Conservation (phyloP, 768 basidiomycete species). For the Lactarius hengduanensis region DNA sequence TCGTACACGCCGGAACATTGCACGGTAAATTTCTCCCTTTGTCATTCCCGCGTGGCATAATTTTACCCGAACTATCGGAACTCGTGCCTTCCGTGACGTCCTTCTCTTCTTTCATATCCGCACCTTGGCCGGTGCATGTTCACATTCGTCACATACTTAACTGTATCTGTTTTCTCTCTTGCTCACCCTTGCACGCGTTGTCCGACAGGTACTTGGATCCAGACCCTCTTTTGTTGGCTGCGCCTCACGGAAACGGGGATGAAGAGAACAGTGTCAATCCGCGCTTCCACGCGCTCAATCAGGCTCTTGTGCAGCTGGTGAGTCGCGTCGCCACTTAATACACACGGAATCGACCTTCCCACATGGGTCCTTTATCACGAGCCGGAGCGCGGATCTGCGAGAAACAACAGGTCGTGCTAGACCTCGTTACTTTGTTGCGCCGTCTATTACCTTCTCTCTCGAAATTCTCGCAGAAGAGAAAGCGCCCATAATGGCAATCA, state of each 20-base stretch:
- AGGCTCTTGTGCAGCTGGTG: slow-evolving; percentile 93
- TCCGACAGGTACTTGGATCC: slow-evolving; percentile 79
- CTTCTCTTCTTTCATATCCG: slow-evolving; percentile 31
- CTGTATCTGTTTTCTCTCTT: slow-evolving; percentile 24
- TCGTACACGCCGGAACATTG: slow-evolving; percentile 74
- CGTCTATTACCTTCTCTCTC: slow-evolving; percentile 8
- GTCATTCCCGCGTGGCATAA: slow-evolving; percentile 26
- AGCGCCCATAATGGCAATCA: slow-evolving; percentile 2
- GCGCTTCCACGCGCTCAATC: slow-evolving; percentile 90
- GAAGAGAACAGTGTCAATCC: slow-evolving; percentile 60
- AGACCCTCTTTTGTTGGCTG: slow-evolving; percentile 82
- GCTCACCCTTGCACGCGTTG: slow-evolving; percentile 16
- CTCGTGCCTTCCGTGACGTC: slow-evolving; percentile 15
- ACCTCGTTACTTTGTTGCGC: slow-evolving; percentile 22
- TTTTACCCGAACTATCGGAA: slow-evolving; percentile 18
- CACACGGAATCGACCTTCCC: slow-evolving; percentile 11
- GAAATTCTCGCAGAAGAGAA: slow-evolving; percentile 20
- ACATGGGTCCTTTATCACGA: slow-evolving; percentile 8
- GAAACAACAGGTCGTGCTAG: slow-evolving; percentile 12
- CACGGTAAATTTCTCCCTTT: slow-evolving; percentile 51
- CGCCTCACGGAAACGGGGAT: slow-evolving; percentile 53
- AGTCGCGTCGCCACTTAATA: slow-evolving; percentile 33
- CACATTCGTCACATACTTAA: slow-evolving; percentile 20
- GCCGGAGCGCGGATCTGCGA: slow-evolving; percentile 21
- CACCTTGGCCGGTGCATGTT: slow-evolving; percentile 18